Evolutionary conservation across 352 stramenopile species (phyloP), one percentile per base, ranked within the genome.

Genomic region (Blastocystis sp.): DNA sequence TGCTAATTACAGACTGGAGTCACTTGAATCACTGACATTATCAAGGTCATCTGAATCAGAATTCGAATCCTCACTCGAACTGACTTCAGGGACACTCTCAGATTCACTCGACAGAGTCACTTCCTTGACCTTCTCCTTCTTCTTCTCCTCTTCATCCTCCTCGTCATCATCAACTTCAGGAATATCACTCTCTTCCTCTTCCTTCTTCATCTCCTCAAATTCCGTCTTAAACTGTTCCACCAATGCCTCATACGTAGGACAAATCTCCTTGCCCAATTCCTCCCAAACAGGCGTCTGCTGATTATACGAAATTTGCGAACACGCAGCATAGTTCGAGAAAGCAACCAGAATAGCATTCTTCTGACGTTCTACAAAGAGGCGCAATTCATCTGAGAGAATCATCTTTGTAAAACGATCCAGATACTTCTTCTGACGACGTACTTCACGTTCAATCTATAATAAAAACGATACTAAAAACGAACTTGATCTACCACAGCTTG

Each of bases 351-450:
- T 43, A 12, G 71, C n/a, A 29, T 24, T n/a, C 71, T 39, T 65
- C 71, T 83, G 71, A 0, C 43, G 46, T 7, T 66, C 27, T 49
- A 83, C 71, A 42, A 65, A 83, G 29, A 66, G 46, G 21, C 46
- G 27, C 49, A 83, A 42, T 49, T 83, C 71, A 35, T 42, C 71
- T 21, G 27, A 65, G n/a, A 83, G 71, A 29, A 83, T 51, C 71
- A 83, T 65, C 71, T 83, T 83, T 32, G 71, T 83, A 49, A 83
- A 83, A 21, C 71, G 71, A 32, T 37, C 66, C 19, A 83, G 46
- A 29, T 65, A 42, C 71, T 83, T 83, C 71, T 83, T 83, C 42
- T 66, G 46, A 32, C 66, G 71, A n/a, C 29, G 29, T n/a, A 74
- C 63, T 7, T 74, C 63, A n/a, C 42, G 29, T 32, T 74, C 63